Conservation (phyloP, 129 eudicot genomes). For the Saussurea involucrata region DNA sequence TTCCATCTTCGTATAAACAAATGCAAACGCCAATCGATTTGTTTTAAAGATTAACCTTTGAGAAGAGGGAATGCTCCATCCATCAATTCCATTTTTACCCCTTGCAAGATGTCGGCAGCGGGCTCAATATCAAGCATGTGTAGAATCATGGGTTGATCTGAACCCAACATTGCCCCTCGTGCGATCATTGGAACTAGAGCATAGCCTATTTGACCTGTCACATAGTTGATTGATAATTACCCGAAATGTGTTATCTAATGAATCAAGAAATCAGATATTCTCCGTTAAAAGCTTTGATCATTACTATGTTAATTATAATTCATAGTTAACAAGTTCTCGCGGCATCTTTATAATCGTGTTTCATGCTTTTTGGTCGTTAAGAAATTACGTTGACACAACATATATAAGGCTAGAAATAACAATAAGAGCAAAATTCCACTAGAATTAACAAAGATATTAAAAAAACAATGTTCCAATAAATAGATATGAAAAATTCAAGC, state of each 20-base stretch:
- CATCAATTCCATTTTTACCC: constrained; percentile 82
- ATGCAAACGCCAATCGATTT: not conserved
- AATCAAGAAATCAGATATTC: not conserved
- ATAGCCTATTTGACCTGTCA: constrained; percentile 87
- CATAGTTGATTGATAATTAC: not conserved
- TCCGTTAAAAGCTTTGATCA: not conserved
- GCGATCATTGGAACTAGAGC: constrained; percentile 96
- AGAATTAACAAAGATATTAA: not conserved
- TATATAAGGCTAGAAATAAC: not conserved
- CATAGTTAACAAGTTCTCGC: not conserved
- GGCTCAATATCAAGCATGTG: constrained; percentile 89
- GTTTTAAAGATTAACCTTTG: constrained; percentile 44
- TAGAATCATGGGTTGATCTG: constrained; percentile 80
- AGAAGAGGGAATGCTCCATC: constrained; percentile 96
- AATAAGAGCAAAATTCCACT: not conserved
- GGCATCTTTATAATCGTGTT: not conserved
- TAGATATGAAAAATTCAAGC: not conserved
- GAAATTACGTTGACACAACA: not conserved
- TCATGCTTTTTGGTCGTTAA: not conserved
- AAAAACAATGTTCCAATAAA: not conserved
- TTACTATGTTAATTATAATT: not conserved
- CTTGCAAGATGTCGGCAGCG: constrained; percentile 78
- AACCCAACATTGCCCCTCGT: constrained; percentile 81
- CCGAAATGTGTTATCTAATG: not conserved
- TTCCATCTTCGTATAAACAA: not conserved